Base-by-base conservation (phyloP, 306 rosid species). In the Prunus davidiana region DNA sequence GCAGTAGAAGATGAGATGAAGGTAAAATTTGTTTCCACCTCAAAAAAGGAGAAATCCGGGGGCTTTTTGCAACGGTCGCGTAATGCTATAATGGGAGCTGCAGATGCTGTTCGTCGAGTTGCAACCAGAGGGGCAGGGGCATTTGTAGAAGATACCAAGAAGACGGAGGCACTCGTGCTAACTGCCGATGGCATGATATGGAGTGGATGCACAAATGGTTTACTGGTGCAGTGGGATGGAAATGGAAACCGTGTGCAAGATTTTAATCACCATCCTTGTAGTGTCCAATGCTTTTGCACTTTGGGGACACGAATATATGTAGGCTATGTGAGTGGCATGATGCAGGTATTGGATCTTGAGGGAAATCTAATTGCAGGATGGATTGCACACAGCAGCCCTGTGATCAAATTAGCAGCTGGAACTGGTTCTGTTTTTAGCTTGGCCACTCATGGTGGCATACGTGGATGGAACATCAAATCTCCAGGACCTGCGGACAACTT, bases 121-220 rank as follows among this genome's bases (percentile, higher is more conserved):
- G 99, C 98, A 76, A 87, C 93, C 24, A 90, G 90, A 82, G 97
- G 99, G 25, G 90, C 98, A 45, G 98, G 99, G 74, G 98, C 98
- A 43, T 91, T 96, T 71, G 92, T 79, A 34, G 99, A 96, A 34
- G 99, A 92, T 72, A 61, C 86, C 73, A 92, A 89, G 87, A 87
- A 94, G 80, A 89, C 88, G 3, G 99, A 92, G 82, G 90, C 98
- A n/a, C 67, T 92, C 1, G 87, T 87, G 38, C 88, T 87, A 68
- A 81, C 97, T 49, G 77, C 80, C 3, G 97, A 96, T 85, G 99
- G 99, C 65, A 89, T 86, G 90, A 88, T 92, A 79, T 96, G 98
- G 99, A 92, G 90, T 79, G 99, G 98, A 86, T 91, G 93, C 79
- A 83, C 99, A 75, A 96, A 91, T 85, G 99, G 99, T 76, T 76